Conservation (phyloP, 139 green algal genomes). For the Parachlorella kessleri region DNA sequence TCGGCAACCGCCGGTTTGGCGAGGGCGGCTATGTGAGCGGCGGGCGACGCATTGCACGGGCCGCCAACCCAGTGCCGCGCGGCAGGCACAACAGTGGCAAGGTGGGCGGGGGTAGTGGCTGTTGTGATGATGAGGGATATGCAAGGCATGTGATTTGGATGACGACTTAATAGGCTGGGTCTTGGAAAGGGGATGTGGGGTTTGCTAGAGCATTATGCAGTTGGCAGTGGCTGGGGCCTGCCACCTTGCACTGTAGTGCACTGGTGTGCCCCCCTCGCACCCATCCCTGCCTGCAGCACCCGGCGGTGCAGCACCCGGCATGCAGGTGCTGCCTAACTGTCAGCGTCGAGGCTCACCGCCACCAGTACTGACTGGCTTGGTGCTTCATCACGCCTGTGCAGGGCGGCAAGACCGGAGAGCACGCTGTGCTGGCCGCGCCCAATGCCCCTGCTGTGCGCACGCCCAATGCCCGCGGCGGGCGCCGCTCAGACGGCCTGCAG, state of each 20-base stretch:
- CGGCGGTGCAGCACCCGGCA: no score
- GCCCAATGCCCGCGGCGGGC: slow-evolving; percentile 14
- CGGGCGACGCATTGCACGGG: slow-evolving; percentile 19
- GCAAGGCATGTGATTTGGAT: no score
- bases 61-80: not conserved
- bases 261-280: not conserved
- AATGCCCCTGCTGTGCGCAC: not conserved
- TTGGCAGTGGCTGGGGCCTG: not conserved
- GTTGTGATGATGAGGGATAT: no score
- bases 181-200: no score
- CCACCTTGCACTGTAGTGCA: not conserved
- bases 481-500: not conserved
- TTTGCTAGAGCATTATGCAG: no score
- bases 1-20: slow-evolving; percentile 85
- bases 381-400: slow-evolving; percentile 1
- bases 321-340: not conserved
- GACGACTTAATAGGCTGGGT: no score
- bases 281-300: not conserved
- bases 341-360: not conserved
- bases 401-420: slow-evolving; percentile 6
- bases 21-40: slow-evolving; percentile 66
- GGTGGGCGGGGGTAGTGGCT: not conserved
- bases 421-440: not conserved
- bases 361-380: slow-evolving; percentile 14
- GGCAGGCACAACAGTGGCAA: not conserved